These are phyloP conservation scores for Wickerhamiella azymoides DNA, from an alignment of 805 yeast genomes.

Conservation along the genomic window DNA sequence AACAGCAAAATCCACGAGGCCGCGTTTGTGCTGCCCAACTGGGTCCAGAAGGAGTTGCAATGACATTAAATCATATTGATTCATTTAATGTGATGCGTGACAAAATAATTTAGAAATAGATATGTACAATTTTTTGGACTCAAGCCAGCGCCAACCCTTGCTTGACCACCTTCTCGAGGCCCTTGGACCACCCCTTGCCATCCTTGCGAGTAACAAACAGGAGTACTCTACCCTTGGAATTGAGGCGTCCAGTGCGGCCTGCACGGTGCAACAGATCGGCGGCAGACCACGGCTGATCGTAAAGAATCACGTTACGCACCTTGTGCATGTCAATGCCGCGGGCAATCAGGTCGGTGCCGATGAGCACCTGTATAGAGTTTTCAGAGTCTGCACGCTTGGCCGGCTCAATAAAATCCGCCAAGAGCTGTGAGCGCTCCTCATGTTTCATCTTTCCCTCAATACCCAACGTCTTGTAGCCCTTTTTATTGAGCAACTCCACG, in stretches of 20 bases:
- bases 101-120: too few relatives aligned
- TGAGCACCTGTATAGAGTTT: conserved; percentile 35
- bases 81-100: background rate
- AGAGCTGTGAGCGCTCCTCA: conserved; percentile 42
- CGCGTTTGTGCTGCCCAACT: conserved; percentile 64
- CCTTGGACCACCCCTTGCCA: conserved; percentile 69
- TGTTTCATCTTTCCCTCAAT: conserved; percentile 53
- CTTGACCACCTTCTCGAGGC: conserved; percentile 56
- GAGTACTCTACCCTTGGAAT: conserved; percentile 76
- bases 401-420: conserved; percentile 51
- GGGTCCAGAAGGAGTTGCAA: conserved; percentile 36
- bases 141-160: conserved; percentile 24
- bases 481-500: conserved; percentile 38
- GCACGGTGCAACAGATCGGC: conserved; percentile 81
- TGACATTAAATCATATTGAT: background rate
- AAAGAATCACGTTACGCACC: conserved; percentile 65
- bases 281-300: conserved; percentile 74
- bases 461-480: conserved; percentile 47
- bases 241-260: conserved; percentile 91
- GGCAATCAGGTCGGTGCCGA: conserved; percentile 80
- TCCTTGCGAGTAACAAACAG: conserved; percentile 55
- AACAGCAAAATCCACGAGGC: conserved; percentile 51
- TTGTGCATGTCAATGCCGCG: conserved; percentile 81
- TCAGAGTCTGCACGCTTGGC: conserved; percentile 28
- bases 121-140: background rate